Evolutionary conservation across 768 basidiomycete genomes (phyloP).

Genomic region (Agaricus blazei): DNA sequence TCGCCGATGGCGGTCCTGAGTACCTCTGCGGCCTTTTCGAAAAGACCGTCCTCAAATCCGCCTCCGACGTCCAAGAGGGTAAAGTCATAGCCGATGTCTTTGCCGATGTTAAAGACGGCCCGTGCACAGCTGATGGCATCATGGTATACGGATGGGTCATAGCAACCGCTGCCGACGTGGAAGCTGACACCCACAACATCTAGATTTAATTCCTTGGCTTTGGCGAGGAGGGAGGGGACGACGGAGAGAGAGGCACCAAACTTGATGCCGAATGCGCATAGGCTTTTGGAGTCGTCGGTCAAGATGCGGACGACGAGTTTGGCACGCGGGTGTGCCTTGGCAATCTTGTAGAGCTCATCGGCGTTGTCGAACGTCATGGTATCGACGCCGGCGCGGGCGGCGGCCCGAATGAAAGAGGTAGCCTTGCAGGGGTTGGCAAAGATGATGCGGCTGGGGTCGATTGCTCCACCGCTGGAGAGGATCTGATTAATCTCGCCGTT

Average conservation of each 20-base stretch:
- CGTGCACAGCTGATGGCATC: constrained; percentile 86
- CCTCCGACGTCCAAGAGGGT: constrained; percentile 90
- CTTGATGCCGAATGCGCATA: constrained; percentile 92
- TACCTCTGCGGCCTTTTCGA: constrained; percentile 73
- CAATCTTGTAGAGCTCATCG: constrained; percentile 93
- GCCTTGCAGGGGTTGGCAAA: constrained; percentile 99
- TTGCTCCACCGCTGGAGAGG: constrained; percentile 57
- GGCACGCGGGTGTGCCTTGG: constrained; percentile 72
- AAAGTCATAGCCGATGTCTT: constrained; percentile 76
- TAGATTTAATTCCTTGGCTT: constrained; percentile 72
- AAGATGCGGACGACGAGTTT: constrained; percentile 91
- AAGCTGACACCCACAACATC: constrained; percentile 94
- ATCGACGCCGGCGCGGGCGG: constrained; percentile 74
- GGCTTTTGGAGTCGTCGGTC: constrained; percentile 94
- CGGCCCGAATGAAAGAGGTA: constrained; percentile 83
- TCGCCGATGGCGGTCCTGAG: constrained; percentile 64
- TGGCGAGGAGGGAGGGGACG: constrained; percentile 74
- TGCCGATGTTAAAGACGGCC: constrained; percentile 83
- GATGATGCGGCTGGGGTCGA: constrained; percentile 80
- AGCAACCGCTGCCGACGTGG: constrained; percentile 97
- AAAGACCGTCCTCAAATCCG: constrained; percentile 87
- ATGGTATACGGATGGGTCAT: constrained; percentile 83
- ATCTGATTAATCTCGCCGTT: constrained; percentile 87
- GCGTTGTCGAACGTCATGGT: constrained; percentile 98
- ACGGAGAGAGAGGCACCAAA: constrained; percentile 87